Conservation (phyloP, 305 asterid species). For the Fraxinus angustifolia region DNA sequence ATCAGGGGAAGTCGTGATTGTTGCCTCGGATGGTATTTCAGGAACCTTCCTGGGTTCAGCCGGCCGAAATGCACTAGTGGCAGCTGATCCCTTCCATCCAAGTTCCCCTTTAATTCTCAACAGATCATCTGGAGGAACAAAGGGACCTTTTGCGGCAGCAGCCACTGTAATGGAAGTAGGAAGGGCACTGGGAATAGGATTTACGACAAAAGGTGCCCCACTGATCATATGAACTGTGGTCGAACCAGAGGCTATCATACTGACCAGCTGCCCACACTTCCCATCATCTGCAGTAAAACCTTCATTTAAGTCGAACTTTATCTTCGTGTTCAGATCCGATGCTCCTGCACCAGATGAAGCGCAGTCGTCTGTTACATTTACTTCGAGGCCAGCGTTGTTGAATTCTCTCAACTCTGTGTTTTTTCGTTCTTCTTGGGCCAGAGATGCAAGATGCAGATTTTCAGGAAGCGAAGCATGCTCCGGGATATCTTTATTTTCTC, state of each 20-base stretch:
- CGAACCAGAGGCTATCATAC: conserved; percentile 27
- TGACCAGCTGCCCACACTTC: conserved; percentile 49
- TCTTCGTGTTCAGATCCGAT: conserved; percentile 38
- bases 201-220: conserved; percentile 38
- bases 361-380: conserved; percentile 33
- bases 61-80: conserved; percentile 94
- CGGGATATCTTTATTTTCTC: conserved; percentile 20
- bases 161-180: conserved; percentile 75
- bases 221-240: conserved; percentile 40
- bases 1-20: conserved; percentile 29
- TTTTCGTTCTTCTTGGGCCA: conserved; percentile 26
- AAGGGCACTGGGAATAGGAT: conserved; percentile 37
- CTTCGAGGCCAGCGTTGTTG: conserved; percentile 21
- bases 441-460: conserved; percentile 18
- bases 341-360: conserved; percentile 25
- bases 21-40: conserved; percentile 33
- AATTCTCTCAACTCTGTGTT: conserved; percentile 29
- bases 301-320: conserved; percentile 81
- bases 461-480: conserved; percentile 18
- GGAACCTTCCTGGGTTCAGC: conserved; percentile 83
- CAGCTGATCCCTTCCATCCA: conserved; percentile 97
- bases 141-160: conserved; percentile 80
- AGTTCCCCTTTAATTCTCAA: conserved; percentile 70
- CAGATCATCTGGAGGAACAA: conserved; percentile 80
- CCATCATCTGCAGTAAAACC: conserved; percentile 69